Percentiles rank a stretch among this genome's conserved stretches.
phyloP scores from a whole-genome alignment of 23 red algal genomes.

The Chondrus crispus region DNA sequence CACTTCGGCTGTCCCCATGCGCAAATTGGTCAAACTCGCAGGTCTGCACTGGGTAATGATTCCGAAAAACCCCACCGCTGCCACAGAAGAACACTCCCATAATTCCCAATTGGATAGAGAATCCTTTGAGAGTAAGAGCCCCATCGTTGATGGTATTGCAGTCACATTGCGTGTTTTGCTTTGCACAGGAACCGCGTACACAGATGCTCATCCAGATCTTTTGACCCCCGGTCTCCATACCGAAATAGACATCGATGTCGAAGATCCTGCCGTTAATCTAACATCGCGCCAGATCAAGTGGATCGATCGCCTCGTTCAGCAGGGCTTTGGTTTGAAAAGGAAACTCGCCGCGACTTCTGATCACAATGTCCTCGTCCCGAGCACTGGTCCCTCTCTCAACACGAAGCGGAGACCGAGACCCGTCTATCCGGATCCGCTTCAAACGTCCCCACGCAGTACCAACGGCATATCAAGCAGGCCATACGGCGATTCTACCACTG shows the following conservation, averaged over 20 bases:
- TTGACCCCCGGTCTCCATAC: constrained; percentile 34
- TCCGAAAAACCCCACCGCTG: not conserved
- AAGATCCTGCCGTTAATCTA: constrained; percentile 39
- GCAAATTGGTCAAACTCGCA: constrained; percentile 40
- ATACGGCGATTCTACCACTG: no score
- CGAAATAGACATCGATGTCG: constrained; percentile 57
- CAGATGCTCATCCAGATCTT: not conserved
- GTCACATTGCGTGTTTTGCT: constrained; percentile 29
- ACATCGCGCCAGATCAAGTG: constrained; percentile 58
- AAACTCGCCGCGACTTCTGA: no score
- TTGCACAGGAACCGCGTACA: constrained; percentile 12
- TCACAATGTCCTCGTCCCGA: no score
- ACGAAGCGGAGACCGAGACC: no score
- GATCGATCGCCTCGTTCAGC: constrained; percentile 46
- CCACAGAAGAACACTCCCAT: not conserved
- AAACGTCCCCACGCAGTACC: no score
- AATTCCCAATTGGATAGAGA: constrained; percentile 23
- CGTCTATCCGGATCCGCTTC: no score
- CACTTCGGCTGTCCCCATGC: constrained; percentile 44
- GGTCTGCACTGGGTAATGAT: constrained; percentile 60
- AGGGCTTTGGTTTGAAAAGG: constrained; percentile 39
- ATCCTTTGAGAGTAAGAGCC: constrained; percentile 39
- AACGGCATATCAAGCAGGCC: no score
- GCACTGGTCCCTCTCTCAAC: no score
- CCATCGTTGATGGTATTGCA: constrained; percentile 53